Evolutionary conservation across 257 asterid species (phyloP), one percentile per base, ranked within the genome.

Genomic region (Buddleja alternifolia): DNA sequence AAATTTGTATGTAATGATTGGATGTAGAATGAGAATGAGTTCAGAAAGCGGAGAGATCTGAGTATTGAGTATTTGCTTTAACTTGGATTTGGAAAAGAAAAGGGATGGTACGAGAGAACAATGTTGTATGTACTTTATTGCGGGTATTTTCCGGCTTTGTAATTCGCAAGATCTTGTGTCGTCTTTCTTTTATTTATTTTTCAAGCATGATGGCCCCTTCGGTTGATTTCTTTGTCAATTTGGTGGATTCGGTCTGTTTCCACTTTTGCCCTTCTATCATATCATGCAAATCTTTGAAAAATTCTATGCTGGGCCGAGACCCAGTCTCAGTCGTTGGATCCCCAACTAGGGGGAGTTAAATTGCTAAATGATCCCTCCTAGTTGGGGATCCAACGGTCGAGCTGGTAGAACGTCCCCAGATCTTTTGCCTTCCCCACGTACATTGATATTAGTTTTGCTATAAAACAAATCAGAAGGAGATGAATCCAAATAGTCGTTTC

Each of bases 31-130:
- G 67, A 59, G 63, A 63, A 34, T 21, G 67, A 52, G 54, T 21
- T 46, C 47, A 65, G 40, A 56, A 57, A 50, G 21, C 51, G 61
- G 24, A 56, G 72, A 66, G 78, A 77, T 72, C 75, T 67, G 78
- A 67, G 21, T 19, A 52, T 66, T 19, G 69, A 25, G 70, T n/a
- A 21, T 48, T 3, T n/a, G 77, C 61, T 53, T 60, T 12, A 21
- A 40, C 74, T 60, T 41, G 16, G 77, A 76, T 76, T 59, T 70
- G 76, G 63, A 75, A 61, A 34, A 45, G 41, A 44, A 8, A n/a
- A n/a, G n/a, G 23, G 20, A 54, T 11, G 16, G 46, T n/a, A 32
- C 47, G 40, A 73, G 32, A 69, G 47, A 68, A 62, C 55, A 51
- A 63, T 69, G 63, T 45, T 36, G n/a, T 67, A 9, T 60, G 44